Evolutionary conservation across 257 asterid species (phyloP).

Genomic region (Lycium barbarum): DNA sequence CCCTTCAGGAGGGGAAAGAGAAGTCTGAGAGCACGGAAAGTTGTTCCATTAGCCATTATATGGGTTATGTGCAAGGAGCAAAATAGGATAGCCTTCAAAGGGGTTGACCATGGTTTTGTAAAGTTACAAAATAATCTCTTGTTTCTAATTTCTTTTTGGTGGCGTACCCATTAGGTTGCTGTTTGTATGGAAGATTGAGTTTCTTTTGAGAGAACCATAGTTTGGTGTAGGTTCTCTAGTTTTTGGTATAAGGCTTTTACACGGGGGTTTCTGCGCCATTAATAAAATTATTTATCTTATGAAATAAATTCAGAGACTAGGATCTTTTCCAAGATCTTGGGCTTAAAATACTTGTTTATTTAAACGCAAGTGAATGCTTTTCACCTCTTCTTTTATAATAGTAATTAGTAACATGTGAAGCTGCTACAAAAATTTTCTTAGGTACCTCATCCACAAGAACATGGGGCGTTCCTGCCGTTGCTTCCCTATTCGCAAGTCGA

Average conservation of each 20-base stretch:
- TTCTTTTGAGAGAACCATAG: background rate
- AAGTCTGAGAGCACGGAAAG: background rate
- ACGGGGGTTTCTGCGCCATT: background rate
- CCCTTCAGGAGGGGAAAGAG: background rate
- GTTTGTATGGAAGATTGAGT: background rate
- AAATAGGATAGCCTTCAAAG: background rate
- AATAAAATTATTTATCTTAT: conserved; percentile 11
- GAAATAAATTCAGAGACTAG: conserved; percentile 12
- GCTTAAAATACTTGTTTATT: background rate
- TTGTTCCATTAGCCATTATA: background rate
- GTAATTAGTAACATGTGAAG: background rate
- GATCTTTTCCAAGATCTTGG: conserved; percentile 13
- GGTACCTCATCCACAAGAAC: conserved; percentile 29
- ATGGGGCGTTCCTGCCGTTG: conserved; percentile 37
- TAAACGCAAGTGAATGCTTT: background rate
- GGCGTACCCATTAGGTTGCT: background rate
- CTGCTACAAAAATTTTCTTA: conserved; percentile 1
- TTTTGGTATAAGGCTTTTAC: background rate
- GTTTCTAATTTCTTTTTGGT: background rate
- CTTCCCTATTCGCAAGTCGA: conserved; percentile 29
- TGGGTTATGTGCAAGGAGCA: background rate
- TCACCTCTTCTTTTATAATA: background rate
- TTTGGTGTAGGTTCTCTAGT: background rate
- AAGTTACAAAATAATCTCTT: background rate
- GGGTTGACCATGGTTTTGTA: background rate